Conservation (phyloP, 306 rosid genomes). For the Amphicarpaea edgeworthii region DNA sequence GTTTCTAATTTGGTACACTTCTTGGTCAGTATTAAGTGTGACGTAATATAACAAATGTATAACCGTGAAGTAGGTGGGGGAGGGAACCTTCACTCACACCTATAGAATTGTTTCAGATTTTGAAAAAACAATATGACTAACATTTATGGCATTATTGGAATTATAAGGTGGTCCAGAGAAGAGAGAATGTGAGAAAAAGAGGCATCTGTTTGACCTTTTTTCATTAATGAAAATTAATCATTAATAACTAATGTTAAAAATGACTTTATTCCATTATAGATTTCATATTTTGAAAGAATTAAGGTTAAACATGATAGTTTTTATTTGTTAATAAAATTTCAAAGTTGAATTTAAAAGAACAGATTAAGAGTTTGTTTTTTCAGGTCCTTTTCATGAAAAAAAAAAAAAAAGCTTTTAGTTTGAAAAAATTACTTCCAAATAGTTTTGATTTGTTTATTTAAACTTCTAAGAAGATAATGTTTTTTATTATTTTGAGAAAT, state of each 20-base stretch:
- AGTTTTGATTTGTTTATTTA: background rate
- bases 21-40: background rate
- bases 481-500: background rate
- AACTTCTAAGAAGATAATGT: no score
- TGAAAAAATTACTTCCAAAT: background rate
- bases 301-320: no score
- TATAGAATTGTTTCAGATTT: background rate
- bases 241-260: no score
- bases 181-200: no score
- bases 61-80: background rate
- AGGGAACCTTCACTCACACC: background rate
- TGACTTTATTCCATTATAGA: background rate
- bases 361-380: no score
- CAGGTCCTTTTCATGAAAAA: background rate
- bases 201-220: no score
- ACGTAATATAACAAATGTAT: background rate
- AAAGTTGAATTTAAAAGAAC: no score
- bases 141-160: no score
- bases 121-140: background rate
- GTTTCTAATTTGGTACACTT: conserved; percentile 45
- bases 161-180: no score
- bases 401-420: background rate
- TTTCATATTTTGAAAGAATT: background rate
- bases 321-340: background rate
- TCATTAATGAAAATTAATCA: no score